Conservation (phyloP, 805 yeast genomes). For the Yamadazyma nakazawae region DNA sequence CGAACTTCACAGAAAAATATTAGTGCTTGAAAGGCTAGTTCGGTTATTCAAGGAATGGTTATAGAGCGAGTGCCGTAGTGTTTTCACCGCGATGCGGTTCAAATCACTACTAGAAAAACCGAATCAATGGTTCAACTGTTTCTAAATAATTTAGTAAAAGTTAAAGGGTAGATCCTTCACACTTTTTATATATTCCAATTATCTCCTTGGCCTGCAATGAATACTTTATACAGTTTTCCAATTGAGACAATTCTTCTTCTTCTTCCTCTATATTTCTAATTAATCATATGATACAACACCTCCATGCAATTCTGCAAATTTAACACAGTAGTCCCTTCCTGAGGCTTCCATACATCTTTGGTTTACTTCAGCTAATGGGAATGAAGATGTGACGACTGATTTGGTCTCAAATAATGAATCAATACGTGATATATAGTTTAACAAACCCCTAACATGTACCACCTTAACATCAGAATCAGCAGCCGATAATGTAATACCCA, state of each 20-base stretch:
- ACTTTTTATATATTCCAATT: too few species aligned
- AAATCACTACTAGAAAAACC: too few species aligned
- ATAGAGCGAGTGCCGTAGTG: not conserved
- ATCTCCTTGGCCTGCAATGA: too few species aligned
- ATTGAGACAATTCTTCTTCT: too few species aligned
- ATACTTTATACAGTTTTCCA: too few species aligned
- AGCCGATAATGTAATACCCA: conserved; percentile 27
- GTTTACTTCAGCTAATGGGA: conserved; percentile 6
- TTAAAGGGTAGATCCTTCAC: too few species aligned
- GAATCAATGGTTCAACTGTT: not conserved
- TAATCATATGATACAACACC: conserved; percentile 10
- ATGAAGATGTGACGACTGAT: conserved; percentile 3
- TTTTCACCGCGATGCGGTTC: not conserved
- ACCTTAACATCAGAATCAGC: conserved; percentile 27
- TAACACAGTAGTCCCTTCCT: conserved; percentile 16
- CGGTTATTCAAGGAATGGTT: conserved; percentile 10
- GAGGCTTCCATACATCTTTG: conserved; percentile 16
- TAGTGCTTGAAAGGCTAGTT: not conserved
- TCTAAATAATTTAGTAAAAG: not conserved
- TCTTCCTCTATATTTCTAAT: too few species aligned
- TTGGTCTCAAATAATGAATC: conserved; percentile 12
- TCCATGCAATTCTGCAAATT: conserved; percentile 15
- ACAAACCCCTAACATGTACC: conserved; percentile 24
- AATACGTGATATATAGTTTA: conserved; percentile 10
- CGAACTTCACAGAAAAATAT: not conserved